Conservation (phyloP, 225 moss, liverwort and hornwort genomes). For the Polytrichum commune region DNA sequence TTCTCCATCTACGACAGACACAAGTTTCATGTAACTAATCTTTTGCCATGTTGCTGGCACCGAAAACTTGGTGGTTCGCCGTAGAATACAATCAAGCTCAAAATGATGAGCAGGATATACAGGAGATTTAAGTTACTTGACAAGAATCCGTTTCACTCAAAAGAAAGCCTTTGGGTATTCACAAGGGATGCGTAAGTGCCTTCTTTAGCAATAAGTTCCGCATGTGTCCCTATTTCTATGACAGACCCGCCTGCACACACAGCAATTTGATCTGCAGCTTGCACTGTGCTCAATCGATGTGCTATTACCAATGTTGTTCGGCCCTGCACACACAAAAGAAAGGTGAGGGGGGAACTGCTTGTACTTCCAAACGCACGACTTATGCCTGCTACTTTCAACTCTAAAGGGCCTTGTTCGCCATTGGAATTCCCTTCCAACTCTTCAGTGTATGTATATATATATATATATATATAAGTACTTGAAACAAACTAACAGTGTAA, state of each 20-base stretch:
- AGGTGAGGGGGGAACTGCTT: not conserved
- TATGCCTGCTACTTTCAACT: too few species aligned
- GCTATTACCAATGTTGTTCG: conserved; percentile 96
- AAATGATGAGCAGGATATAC: not conserved
- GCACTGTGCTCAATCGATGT: conserved; percentile 92
- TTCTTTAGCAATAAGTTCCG: conserved; percentile 64
- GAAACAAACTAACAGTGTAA: not conserved
- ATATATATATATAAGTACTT: not conserved
- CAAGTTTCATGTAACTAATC: too few species aligned
- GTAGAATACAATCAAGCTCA: conserved; percentile 1
- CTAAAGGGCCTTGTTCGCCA: too few species aligned
- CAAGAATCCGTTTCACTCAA: conserved; percentile 48
- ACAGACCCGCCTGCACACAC: conserved; percentile 80
- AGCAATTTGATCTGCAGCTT: conserved; percentile 82
- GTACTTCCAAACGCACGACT: not conserved
- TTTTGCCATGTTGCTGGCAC: too few species aligned
- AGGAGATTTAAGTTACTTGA: not conserved
- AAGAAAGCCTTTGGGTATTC: conserved; percentile 74
- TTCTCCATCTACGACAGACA: too few species aligned
- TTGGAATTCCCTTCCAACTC: too few species aligned
- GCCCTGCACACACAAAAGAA: conserved; percentile 48
- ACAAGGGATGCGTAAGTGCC: conserved; percentile 80
- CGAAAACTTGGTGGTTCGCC: too few species aligned
- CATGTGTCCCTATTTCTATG: conserved; percentile 77
- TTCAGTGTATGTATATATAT: too few species aligned